Percentiles rank a stretch among this genome's conserved stretches.
Conservation (phyloP, 805 yeast genomes). For the Blastobotrys attinorum region DNA sequence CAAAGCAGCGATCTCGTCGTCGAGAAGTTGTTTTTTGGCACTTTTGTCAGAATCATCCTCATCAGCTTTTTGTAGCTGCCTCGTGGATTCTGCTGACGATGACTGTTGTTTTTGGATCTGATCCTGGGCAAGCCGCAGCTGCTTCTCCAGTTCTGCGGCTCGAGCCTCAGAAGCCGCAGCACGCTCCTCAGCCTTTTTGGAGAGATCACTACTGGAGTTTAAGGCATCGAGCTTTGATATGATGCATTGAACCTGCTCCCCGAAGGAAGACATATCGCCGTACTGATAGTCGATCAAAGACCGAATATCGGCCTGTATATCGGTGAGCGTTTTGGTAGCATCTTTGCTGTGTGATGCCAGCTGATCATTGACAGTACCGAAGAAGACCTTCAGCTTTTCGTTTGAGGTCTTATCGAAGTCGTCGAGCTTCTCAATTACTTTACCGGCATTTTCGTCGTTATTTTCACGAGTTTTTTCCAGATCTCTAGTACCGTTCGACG, state of each 20-base stretch:
- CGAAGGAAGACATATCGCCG: slow-evolving; percentile 8
- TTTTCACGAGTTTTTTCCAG: too few relatives aligned
- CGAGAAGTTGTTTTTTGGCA: too few relatives aligned
- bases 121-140: neutral
- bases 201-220: slow-evolving; percentile 2
- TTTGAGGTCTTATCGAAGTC: neutral
- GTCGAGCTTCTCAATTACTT: neutral
- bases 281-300: slow-evolving; percentile 17
- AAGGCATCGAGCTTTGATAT: neutral
- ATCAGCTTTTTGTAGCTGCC: too few relatives aligned
- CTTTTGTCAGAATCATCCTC: too few relatives aligned
- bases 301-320: slow-evolving; percentile 15
- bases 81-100: neutral
- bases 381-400: neutral
- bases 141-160: slow-evolving; percentile 4
- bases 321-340: slow-evolving; percentile 7
- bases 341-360: slow-evolving; percentile 2
- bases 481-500: too few relatives aligned
- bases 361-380: slow-evolving; percentile 1
- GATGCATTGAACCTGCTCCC: slow-evolving; percentile 4
- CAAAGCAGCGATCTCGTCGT: slow-evolving; percentile 1
- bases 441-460: too few relatives aligned
- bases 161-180: slow-evolving; percentile 1
- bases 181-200: slow-evolving; percentile 3
- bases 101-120: neutral